Percentiles rank a stretch among this genome's conserved stretches.
Evolutionary conservation across 2,329 filamentous ascomycete genomes (phyloP).

Genomic region (Mollisiaceae sp.): DNA sequence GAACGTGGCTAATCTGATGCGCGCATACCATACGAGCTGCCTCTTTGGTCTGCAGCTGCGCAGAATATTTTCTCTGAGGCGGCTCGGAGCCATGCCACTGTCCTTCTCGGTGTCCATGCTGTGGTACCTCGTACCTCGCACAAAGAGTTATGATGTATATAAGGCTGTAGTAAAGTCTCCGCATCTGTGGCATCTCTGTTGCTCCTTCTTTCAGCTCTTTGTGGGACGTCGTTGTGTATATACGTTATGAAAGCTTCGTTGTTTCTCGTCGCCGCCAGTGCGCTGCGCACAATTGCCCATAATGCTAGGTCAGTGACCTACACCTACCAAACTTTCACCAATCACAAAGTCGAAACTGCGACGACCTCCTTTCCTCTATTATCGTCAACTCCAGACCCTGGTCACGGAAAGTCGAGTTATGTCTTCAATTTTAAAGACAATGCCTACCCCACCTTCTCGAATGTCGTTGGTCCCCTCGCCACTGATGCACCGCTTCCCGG

Average conservation of each 20-base stretch:
- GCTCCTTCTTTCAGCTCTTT: not conserved
- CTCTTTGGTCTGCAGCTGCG: not conserved
- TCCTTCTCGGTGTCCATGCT: not conserved
- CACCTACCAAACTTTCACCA: slow-evolving; percentile 12
- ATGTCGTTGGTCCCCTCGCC: slow-evolving; percentile 6
- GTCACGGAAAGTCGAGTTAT: not conserved
- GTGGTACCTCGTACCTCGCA: not conserved
- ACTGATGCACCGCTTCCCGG: slow-evolving; percentile 1
- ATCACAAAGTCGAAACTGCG: slow-evolving; percentile 2
- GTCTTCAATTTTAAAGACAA: not conserved
- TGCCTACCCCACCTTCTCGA: slow-evolving; percentile 10
- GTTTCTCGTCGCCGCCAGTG: not conserved
- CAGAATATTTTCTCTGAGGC: not conserved
- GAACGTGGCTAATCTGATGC: no score
- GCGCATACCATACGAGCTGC: not conserved
- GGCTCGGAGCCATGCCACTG: not conserved
- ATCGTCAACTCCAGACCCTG: not conserved
- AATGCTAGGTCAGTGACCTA: slow-evolving; percentile 5
- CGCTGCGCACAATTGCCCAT: not conserved
- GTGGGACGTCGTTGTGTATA: not conserved
- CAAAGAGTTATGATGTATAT: not conserved
- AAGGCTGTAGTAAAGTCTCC: not conserved
- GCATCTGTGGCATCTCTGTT: not conserved
- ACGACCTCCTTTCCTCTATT: not conserved
- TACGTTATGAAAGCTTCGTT: not conserved